phyloP scores from a whole-genome alignment of 2,329 filamentous ascomycete species.

The Aureobasidium zeae region DNA sequence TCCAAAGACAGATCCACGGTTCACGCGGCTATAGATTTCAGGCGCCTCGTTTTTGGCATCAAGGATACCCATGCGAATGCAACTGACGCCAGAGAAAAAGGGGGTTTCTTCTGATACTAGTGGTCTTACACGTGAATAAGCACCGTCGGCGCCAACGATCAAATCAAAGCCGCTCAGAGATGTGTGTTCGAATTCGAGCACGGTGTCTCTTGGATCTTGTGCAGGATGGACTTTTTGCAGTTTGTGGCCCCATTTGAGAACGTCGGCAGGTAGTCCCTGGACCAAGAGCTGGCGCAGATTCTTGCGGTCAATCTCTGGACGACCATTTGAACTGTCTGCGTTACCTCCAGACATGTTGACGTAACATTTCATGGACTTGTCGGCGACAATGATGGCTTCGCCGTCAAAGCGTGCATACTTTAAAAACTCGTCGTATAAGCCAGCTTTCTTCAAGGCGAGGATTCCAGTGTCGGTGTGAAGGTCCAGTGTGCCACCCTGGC shows the following conservation, averaged over 20 bases:
- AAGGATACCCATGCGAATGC: slow-evolving; percentile 27
- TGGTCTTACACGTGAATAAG: slow-evolving; percentile 33
- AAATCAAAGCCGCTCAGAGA: slow-evolving; percentile 29
- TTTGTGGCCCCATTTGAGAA: slow-evolving; percentile 28
- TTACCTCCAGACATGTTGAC: slow-evolving; percentile 22
- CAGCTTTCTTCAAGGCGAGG: slow-evolving; percentile 26
- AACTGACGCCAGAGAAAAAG: slow-evolving; percentile 30
- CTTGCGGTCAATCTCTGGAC: slow-evolving; percentile 33
- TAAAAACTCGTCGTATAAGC: slow-evolving; percentile 27
- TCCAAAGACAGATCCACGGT: slow-evolving; percentile 28
- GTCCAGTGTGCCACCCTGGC: slow-evolving; percentile 32
- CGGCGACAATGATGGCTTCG: slow-evolving; percentile 34
- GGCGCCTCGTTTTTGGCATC: slow-evolving; percentile 24
- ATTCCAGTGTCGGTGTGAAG: slow-evolving; percentile 29
- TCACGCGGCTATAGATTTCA: slow-evolving; percentile 27
- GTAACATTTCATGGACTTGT: slow-evolving; percentile 31
- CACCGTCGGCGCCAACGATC: slow-evolving; percentile 38
- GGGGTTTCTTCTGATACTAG: slow-evolving; percentile 27
- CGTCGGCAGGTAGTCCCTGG: slow-evolving; percentile 23
- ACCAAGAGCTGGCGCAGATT: slow-evolving; percentile 28
- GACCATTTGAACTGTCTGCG: slow-evolving; percentile 24
- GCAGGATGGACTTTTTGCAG: slow-evolving; percentile 20
- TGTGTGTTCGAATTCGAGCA: slow-evolving; percentile 25
- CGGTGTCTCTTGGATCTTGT: slow-evolving; percentile 5
- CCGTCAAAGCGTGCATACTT: slow-evolving; percentile 34